Evolutionary conservation across 2,329 filamentous ascomycete genomes (phyloP), one percentile per base, ranked within the genome.

Genomic region (Botrytis paeoniae): DNA sequence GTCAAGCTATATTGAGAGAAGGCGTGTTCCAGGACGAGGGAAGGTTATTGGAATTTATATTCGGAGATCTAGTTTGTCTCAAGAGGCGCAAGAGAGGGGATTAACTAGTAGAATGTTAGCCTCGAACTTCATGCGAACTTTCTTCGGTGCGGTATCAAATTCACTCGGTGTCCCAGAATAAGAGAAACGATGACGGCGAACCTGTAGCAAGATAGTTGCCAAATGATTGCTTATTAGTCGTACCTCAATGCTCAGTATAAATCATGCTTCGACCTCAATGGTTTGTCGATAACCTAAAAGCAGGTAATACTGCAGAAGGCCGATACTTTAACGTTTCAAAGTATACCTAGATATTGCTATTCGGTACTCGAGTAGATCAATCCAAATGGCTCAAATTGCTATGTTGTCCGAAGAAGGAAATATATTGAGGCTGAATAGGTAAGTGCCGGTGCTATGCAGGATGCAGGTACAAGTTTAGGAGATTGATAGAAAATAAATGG

Each of bases 381-480:
- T 41, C 22, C 64, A 37, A 29, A 25, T 25, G 16, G 48, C 45
- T 57, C 54, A 68, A 41, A 18, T n/a, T 25, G 48, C 18, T 43
- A 16, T 43, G 39, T 25, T 59, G 20, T 8, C 39, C 25, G 22
- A n/a, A 45, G 57, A 43, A 45, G 39, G 29, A 14, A 10, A 25
- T 37, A n/a, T 32, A 45, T n/a, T 18, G 41, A 35, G 57, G 57
- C 69, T 51, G 57, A 51, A 48, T 25, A 43, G 60, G 35, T 37
- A 37, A 18, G 29, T 57, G 51, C 51, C 57, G 41, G 35, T n/a
- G 45, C 45, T 35, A 48, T 35, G 43, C 63, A 39, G 63, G 29
- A 10, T 64, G 70, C 48, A 72, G 70, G 70, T 59, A 60, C 70
- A 32, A 45, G 18, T 48, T 35, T n/a, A 10, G n/a, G 39, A 63